Conservation (phyloP, 768 basidiomycete species). For the Pleurotus salmoneostramineus region DNA sequence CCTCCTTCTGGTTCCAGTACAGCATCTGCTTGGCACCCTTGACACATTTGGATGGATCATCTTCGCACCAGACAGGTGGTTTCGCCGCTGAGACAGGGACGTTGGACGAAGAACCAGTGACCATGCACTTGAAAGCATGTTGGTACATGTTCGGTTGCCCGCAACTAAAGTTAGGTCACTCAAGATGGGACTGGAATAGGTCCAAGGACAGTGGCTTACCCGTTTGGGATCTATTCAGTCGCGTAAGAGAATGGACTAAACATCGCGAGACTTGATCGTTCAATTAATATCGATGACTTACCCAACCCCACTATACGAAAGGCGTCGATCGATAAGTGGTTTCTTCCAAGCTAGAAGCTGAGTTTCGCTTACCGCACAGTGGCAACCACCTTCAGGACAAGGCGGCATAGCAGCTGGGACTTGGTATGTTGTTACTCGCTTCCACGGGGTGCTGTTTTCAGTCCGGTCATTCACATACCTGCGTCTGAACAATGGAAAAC, state of each 20-base stretch:
- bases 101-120: conserved; percentile 36
- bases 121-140: conserved; percentile 32
- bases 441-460: conserved; percentile 45
- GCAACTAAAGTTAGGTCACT: conserved; percentile 26
- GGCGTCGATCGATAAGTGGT: background rate
- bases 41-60: conserved; percentile 33
- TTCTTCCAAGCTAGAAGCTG: background rate
- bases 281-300: conserved; percentile 17
- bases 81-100: conserved; percentile 35
- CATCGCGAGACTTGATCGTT: background rate
- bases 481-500: background rate
- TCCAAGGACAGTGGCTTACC: conserved; percentile 19
- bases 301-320: conserved; percentile 47
- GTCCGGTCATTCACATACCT: background rate
- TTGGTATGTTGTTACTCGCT: conserved; percentile 39
- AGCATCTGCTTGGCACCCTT: conserved; percentile 54
- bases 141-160: conserved; percentile 48
- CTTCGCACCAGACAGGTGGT: conserved; percentile 51
- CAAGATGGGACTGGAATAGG: background rate
- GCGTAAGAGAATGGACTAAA: background rate
- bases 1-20: conserved; percentile 46
- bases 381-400: conserved; percentile 48
- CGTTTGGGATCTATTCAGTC: conserved; percentile 31
- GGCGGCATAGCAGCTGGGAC: conserved; percentile 46
- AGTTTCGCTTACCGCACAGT: conserved; percentile 39